Evolutionary conservation across 2,329 filamentous ascomycete species (phyloP).

Genomic region (Orbilia blumenaviensis): DNA sequence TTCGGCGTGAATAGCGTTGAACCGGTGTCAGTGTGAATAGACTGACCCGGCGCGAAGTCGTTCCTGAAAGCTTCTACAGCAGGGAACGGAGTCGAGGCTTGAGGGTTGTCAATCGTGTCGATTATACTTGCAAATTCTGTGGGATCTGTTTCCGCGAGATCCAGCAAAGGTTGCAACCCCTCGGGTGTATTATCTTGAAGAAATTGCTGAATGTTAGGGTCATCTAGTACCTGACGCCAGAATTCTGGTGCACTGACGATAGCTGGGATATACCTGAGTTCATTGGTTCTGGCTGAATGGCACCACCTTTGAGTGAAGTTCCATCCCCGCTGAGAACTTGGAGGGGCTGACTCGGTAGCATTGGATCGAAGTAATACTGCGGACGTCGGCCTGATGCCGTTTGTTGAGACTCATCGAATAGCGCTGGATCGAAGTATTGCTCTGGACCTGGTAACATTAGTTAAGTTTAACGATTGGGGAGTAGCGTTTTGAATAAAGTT

Average conservation of each 20-base stretch:
- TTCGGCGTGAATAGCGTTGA: conserved; percentile 6
- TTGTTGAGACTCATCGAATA: not conserved
- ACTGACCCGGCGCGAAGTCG: not conserved
- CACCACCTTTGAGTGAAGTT: not conserved
- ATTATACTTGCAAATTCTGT: conserved; percentile 9
- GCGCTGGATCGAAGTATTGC: not conserved
- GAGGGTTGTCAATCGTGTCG: conserved; percentile 8
- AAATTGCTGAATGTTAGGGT: conserved; percentile 17
- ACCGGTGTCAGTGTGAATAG: not conserved
- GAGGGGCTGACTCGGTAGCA: not conserved
- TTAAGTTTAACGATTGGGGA: not conserved
- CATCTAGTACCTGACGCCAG: conserved; percentile 22
- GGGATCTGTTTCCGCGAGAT: conserved; percentile 3
- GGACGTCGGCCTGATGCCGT: not conserved
- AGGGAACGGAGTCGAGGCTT: not conserved
- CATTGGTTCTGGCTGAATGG: not conserved
- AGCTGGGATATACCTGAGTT: not conserved
- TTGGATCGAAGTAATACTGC: conserved; percentile 1
- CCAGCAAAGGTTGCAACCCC: conserved; percentile 11
- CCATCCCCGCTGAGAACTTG: not conserved
- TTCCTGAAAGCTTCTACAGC: not conserved
- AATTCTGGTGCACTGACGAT: conserved; percentile 24
- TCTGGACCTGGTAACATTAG: not conserved
- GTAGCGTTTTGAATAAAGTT: conserved; percentile 1
- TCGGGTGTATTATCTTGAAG: conserved; percentile 25